Base-by-base conservation (phyloP, 2,329 filamentous ascomycete species). In the Colletotrichum abscissum region DNA sequence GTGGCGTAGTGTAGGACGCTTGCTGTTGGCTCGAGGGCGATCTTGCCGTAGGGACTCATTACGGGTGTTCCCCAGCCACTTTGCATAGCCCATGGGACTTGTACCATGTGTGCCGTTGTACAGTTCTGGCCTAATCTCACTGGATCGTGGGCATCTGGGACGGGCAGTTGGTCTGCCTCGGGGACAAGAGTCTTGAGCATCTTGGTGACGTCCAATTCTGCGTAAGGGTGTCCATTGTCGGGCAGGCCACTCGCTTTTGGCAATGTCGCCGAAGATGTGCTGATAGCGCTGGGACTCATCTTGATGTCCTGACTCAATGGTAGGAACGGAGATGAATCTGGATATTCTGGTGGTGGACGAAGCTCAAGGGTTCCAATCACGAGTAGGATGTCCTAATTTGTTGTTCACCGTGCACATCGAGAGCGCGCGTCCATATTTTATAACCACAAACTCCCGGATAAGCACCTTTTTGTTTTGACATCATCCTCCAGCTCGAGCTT, bases 1-100 rank as follows among this genome's bases (percentile, higher is more conserved):
- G 92, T 94, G 16, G 93, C 93, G 81, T 95, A 94, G 82, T 95
- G 93, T 59, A 95, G 86, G 60, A 90, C 89, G 9, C 89, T 91
- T 4, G 92, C 91, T 4, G 90, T 93, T 2, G 93, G 93, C 81
- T 92, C 89, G 77, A 95, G 87, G 69, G 86, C 85, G 16, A 95
- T 83, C 4, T 92, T 91, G 6, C 91, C 91, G 78, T 92, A 94
- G 2, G 92, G 91, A 76, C 87, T 87, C 56, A 94, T 86, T 74
- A 90, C 86, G 1, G 93, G 92, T 1, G 88, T 86, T 49, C 86
- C 86, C 93, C 93, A 95, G 68, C 93, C 93, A 16, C 81, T 79
- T 63, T 84, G 82, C 6, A 82, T 82, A 12, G 87, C 90, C 92
- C 92, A 94, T 70, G 85, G 83, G 35, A 86, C 90, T 63, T 89